These are phyloP conservation scores for Apiotrichum gracile DNA, from an alignment of 1,284 basidiomycete species.

Conservation along the genomic window DNA sequence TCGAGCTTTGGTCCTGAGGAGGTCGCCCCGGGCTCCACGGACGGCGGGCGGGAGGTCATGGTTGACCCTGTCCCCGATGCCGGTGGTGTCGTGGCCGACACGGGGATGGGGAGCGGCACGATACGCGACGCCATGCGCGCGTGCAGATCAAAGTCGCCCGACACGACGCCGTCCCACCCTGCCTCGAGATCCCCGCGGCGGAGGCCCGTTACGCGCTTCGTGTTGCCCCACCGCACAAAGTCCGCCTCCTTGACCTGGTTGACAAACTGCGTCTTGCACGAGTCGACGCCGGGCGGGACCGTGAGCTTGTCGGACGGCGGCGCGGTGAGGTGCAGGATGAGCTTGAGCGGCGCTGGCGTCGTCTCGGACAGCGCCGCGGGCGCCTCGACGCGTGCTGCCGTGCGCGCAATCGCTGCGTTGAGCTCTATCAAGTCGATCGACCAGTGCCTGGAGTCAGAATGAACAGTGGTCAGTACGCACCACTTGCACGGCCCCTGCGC, in stretches of 20 bases:
- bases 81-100: constrained; percentile 45
- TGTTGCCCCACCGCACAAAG: constrained; percentile 90
- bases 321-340: constrained; percentile 70
- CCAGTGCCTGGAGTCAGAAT: constrained; percentile 70
- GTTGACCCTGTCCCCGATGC: constrained; percentile 30
- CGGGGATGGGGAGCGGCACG: constrained; percentile 54
- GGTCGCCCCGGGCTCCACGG: constrained; percentile 58
- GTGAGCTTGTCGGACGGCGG: constrained; percentile 75
- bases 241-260: constrained; percentile 91
- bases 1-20: constrained; percentile 46
- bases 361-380: constrained; percentile 8
- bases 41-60: constrained; percentile 58
- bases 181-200: constrained; percentile 85
- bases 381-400: constrained; percentile 10
- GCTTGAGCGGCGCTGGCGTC: constrained; percentile 55
- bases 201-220: constrained; percentile 80
- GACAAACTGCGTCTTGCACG: constrained; percentile 86
- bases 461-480: constrained; percentile 50
- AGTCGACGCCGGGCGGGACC: constrained; percentile 67
- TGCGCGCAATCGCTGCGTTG: constrained; percentile 48
- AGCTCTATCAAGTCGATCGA: constrained; percentile 87
- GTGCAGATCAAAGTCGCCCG: constrained; percentile 91
- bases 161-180: constrained; percentile 87
- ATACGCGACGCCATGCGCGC: constrained; percentile 87
- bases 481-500: constrained; percentile 55